Base-by-base conservation (phyloP, 2,329 filamentous ascomycete genomes). In the Aspergillus fumigatus region DNA sequence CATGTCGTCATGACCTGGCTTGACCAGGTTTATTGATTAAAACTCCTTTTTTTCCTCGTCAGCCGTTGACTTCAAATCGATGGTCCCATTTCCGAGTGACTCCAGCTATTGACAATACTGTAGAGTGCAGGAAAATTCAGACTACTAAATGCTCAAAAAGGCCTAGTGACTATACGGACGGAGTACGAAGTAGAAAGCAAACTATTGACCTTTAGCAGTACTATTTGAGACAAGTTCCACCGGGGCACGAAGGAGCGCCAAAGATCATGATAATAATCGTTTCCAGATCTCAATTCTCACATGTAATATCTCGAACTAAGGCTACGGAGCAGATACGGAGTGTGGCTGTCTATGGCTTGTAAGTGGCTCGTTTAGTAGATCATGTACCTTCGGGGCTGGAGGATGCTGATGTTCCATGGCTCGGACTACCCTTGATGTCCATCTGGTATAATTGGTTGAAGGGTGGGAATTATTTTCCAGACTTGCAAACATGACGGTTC, bases 1-100 rank as follows among this genome's bases (percentile, higher is more conserved):
- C 53, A 45, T 62, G 61, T 59, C 61, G 59, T 62, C 61, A 62
- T 62, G 57, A 57, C 58, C 48, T 50, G 27, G 29, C 47, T 53
- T 11, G 48, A 38, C 29, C 26, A 27, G 50, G 55, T 57, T 40
- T 52, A 53, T 47, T 47, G 50, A 57, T 57, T 50, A 38, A 38
- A 26, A 40, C 23, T 41, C 29, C 45, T 52, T 38, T 43, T 41
- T 48, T 54, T n/a, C n/a, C 38, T 19, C n/a, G 8, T 21, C 41
- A 45, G 41, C 41, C 41, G 23, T 19, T 45, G 21, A 23, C 10
- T 21, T 21, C 41, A 45, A 21, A 6, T 21, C 9, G 21, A 45
- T 45, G 19, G 21, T 38, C 17, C 29, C 41, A 45, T 9, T 45
- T n/a, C 40, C 14, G 10, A 26, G 25, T 26, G 10, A 11, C 27